phyloP scores from a whole-genome alignment of 768 basidiomycete species.

The Naematelia encephala region DNA sequence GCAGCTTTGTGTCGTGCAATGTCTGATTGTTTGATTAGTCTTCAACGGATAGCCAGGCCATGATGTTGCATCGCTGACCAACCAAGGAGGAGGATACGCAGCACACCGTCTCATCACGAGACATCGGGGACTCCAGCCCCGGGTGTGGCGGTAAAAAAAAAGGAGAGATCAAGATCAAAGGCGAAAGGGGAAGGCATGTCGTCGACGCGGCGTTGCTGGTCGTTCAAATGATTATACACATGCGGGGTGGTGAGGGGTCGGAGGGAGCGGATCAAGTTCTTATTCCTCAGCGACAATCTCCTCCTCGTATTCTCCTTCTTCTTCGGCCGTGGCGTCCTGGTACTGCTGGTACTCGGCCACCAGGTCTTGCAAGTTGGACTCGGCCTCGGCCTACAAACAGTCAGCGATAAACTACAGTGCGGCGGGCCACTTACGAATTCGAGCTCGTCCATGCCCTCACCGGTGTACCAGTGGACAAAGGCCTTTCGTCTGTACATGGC shows the following conservation, averaged over 20 bases:
- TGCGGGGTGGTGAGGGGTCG: not conserved
- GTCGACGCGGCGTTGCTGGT: not conserved
- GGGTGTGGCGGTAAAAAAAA: constrained; percentile 32
- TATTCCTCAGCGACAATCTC: constrained; percentile 38
- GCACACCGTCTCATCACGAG: constrained; percentile 45
- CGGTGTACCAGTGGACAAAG: constrained; percentile 81
- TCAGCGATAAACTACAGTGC: constrained; percentile 13
- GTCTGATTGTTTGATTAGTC: no score
- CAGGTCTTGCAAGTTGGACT: constrained; percentile 98
- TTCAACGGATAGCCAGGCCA: not conserved
- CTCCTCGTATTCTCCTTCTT: constrained; percentile 40
- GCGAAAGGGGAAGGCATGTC: constrained; percentile 3
- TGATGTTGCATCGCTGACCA: not conserved
- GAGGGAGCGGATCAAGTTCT: constrained; percentile 10
- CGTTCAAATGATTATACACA: not conserved
- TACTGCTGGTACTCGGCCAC: constrained; percentile 86
- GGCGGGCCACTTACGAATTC: constrained; percentile 42
- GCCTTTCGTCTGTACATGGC: constrained; percentile 96
- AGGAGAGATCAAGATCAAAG: constrained; percentile 14
- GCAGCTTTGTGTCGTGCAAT: no score
- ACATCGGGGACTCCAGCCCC: constrained; percentile 39
- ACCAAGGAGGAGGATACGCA: constrained; percentile 17
- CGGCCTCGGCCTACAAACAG: constrained; percentile 85
- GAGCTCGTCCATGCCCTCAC: constrained; percentile 88
- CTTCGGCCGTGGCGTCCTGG: constrained; percentile 47